Base-by-base conservation (phyloP, 2,329 filamentous ascomycete species). In the Diaporthe eres region DNA sequence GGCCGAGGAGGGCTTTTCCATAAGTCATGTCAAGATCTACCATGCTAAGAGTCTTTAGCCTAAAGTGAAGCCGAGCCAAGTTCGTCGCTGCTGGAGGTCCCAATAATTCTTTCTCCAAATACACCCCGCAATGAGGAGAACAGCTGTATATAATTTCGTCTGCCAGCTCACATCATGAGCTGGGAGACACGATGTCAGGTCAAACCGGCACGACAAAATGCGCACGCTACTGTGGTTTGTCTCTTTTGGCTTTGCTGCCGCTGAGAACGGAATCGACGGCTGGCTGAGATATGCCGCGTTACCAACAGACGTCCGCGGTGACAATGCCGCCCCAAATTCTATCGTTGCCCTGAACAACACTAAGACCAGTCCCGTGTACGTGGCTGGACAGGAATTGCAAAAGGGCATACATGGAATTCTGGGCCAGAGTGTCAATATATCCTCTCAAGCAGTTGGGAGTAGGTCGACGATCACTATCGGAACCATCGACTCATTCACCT, bases 221-320 rank as follows among this genome's bases (percentile, higher is more conserved):
- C 57, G n/a, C n/a, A 10, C 44, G 19, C 71, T 72, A 22, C 51
- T 72, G 15, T 51, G 47, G n/a, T 12, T 63, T 37, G 9, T 72
- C 17, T 28, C 60, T 8, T 55, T 53, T 22, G 57, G 71, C 44
- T 31, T 72, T 51, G 87, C 80, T 55, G 82, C 82, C 60, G 91
- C 90, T 53, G 92, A 94, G 79, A 88, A 90, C 79, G 92, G 92
- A 15, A 83, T 91, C 34, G 84, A 88, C 74, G 92, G 85, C 65
- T 94, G 92, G 92, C 82, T 94, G 74, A 88, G 92, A 67, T 94
- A 94, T 81, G 91, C 91, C 44, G 86, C 87, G 12, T 80, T 92
- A 25, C 77, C 83, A 15, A 72, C 78, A 13, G 77, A 75, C 5
- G 53, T 55, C 15, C 80, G 79, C 68, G 84, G 86, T 65, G 82